phyloP scores from a whole-genome alignment of 2,329 filamentous ascomycete genomes.

The Phialemoniopsis sp. region DNA sequence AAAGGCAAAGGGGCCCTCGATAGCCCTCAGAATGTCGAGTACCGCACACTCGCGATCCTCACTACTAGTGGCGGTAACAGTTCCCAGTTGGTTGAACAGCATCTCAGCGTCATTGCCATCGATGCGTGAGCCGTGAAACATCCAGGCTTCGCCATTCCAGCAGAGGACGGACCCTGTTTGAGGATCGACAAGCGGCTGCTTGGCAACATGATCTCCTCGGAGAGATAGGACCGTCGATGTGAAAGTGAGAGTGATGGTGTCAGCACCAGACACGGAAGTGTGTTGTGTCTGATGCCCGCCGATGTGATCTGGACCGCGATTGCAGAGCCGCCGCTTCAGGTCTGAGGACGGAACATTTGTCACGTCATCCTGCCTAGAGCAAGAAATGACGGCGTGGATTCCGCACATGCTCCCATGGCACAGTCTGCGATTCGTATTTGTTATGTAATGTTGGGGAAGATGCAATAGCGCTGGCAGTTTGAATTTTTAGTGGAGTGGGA shows the following conservation, averaged over 20 bases:
- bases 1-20: conserved; percentile 87
- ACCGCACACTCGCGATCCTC: conserved; percentile 26
- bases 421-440: no score
- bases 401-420: conserved; percentile 48
- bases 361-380: conserved; percentile 19
- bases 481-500: no score
- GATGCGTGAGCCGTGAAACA: conserved; percentile 54
- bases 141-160: conserved; percentile 99
- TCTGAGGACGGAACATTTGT: conserved; percentile 18
- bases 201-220: conserved; percentile 67
- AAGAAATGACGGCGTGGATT: conserved; percentile 49
- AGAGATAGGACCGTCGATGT: conserved; percentile 86
- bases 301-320: conserved; percentile 57
- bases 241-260: conserved; percentile 52
- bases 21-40: conserved; percentile 49
- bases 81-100: conserved; percentile 58
- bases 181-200: conserved; percentile 66
- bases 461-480: no score
- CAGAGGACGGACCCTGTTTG: conserved; percentile 66
- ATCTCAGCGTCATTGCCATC: conserved; percentile 72
- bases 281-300: conserved; percentile 24
- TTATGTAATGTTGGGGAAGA: no score
- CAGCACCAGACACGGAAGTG: conserved; percentile 8
- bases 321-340: conserved; percentile 42
- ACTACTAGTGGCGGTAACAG: conserved; percentile 26